Evolutionary conservation across 164 flowering plant genomes (phyloP).

Genomic region (Taxillus chinensis): DNA sequence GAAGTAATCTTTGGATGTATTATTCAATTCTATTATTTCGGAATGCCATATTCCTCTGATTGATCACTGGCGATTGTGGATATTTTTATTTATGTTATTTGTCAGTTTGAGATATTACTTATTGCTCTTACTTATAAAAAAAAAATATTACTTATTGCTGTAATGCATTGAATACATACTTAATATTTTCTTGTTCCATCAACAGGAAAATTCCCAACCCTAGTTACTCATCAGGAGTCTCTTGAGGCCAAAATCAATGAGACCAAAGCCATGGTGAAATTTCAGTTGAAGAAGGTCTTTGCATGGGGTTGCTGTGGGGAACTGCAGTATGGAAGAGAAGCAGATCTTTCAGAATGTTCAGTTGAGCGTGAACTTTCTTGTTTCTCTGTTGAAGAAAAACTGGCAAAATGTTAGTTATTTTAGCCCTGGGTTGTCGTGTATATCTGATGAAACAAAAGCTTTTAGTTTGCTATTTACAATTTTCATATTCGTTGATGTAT

Average conservation of each 20-base stretch:
- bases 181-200: not conserved
- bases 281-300: constrained; percentile 31
- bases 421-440: too few species aligned
- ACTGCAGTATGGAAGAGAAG: constrained; percentile 26
- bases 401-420: constrained; percentile 26
- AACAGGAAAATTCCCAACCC: constrained; percentile 28
- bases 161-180: not conserved
- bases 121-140: too few species aligned
- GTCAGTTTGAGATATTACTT: too few species aligned
- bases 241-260: constrained; percentile 27
- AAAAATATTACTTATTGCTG: too few species aligned
- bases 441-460: too few species aligned
- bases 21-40: too few species aligned
- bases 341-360: constrained; percentile 31
- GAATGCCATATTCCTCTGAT: too few species aligned
- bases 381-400: constrained; percentile 26
- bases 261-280: constrained; percentile 25
- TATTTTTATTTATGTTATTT: too few species aligned
- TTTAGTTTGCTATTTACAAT: too few species aligned
- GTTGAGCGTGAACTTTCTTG: constrained; percentile 27
- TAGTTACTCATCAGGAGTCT: constrained; percentile 27
- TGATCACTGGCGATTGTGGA: too few species aligned
- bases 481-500: too few species aligned
- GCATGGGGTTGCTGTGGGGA: constrained; percentile 38
- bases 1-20: not conserved